phyloP scores from a whole-genome alignment of 2,329 filamentous ascomycete genomes.

The Falciphora oryzae region DNA sequence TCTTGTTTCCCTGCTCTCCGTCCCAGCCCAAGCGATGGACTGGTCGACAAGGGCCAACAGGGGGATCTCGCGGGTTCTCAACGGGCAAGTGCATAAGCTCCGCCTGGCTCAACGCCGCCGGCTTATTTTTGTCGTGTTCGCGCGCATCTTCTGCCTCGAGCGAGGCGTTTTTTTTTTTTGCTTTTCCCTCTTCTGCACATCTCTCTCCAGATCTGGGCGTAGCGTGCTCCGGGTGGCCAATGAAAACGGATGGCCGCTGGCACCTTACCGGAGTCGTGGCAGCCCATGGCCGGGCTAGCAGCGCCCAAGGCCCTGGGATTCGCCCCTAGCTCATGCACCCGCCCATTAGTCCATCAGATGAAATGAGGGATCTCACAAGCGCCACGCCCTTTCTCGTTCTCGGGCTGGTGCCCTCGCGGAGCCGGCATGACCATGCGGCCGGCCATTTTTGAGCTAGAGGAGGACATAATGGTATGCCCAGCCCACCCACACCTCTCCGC shows the following conservation, averaged over 20 bases:
- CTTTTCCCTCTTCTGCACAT: neutral
- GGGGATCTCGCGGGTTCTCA: too few species aligned
- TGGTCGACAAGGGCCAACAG: too few species aligned
- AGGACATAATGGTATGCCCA: too few species aligned
- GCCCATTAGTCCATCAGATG: neutral
- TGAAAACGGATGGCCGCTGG: neutral
- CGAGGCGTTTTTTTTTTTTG: neutral
- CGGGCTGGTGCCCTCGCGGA: neutral
- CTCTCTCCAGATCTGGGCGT: neutral
- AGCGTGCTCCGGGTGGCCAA: neutral
- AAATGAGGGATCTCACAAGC: neutral
- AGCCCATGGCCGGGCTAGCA: neutral
- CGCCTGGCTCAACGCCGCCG: neutral
- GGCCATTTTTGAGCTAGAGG: too few species aligned
- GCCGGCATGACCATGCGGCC: too few species aligned
- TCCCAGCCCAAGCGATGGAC: too few species aligned
- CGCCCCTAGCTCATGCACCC: neutral
- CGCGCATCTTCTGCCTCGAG: too few species aligned
- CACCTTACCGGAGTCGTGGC: neutral
- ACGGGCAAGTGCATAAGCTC: too few species aligned
- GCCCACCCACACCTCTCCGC: too few species aligned
- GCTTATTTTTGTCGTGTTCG: neutral
- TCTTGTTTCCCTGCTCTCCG: too few species aligned
- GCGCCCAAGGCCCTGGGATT: neutral
- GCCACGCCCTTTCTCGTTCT: neutral